These are phyloP conservation scores for Scedosporium aurantiacum DNA, from an alignment of 2,329 filamentous ascomycete genomes.

Conservation along the genomic window DNA sequence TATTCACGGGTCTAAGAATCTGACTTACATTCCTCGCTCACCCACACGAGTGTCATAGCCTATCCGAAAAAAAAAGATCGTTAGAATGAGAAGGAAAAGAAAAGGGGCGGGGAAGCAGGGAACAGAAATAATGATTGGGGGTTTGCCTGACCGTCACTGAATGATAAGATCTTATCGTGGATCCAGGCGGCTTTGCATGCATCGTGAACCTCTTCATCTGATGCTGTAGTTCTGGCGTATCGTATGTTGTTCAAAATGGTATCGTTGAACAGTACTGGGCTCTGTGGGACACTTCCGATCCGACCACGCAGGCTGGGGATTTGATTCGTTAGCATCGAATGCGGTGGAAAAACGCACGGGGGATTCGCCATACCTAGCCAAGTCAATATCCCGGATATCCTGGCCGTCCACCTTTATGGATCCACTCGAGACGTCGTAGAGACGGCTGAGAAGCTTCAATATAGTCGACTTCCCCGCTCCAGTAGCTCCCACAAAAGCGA, in stretches of 20 bases:
- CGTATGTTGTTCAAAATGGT: conserved; percentile 49
- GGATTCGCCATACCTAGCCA: conserved; percentile 27
- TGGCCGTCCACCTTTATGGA: conserved; percentile 44
- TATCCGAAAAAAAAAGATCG: conserved; percentile 9
- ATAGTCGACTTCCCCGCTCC: conserved; percentile 50
- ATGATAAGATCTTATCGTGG: conserved; percentile 45
- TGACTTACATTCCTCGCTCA: conserved; percentile 35
- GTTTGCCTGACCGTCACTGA: conserved; percentile 32
- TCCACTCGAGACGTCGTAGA: conserved; percentile 45
- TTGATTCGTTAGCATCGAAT: background rate
- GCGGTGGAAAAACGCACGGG: too few relatives aligned
- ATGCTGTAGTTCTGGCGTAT: conserved; percentile 42
- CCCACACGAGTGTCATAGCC: conserved; percentile 40
- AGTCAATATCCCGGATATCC: conserved; percentile 42
- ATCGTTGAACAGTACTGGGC: conserved; percentile 44
- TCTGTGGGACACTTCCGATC: conserved; percentile 46
- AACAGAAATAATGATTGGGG: background rate
- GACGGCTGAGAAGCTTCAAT: conserved; percentile 46
- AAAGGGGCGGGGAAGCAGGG: background rate
- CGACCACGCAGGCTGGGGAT: conserved; percentile 34
- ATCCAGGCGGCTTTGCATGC: conserved; percentile 45
- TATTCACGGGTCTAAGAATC: background rate
- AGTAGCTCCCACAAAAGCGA: conserved; percentile 50
- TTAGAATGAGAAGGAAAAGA: conserved; percentile 8
- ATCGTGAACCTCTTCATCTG: conserved; percentile 42